These are phyloP conservation scores for Otatea glauca DNA, from an alignment of 176 grass and related monocot genomes.

Conservation along the genomic window DNA sequence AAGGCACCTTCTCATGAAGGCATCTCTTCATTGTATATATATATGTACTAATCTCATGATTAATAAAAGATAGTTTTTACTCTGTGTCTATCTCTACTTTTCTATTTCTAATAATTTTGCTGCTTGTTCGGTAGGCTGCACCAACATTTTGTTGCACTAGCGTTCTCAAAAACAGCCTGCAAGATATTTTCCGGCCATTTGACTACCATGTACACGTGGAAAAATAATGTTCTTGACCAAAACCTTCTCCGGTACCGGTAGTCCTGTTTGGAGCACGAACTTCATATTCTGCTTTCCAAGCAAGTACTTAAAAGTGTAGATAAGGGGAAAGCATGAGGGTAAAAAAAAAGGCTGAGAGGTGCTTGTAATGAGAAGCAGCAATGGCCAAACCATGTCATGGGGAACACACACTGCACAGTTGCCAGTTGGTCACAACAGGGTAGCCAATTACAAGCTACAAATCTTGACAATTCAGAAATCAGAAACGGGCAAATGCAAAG, in stretches of 20 bases:
- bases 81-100: too few relatives aligned
- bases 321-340: background rate
- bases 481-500: background rate
- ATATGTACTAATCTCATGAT: too few relatives aligned
- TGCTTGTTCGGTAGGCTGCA: background rate
- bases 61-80: too few relatives aligned
- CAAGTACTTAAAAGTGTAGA: background rate
- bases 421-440: background rate
- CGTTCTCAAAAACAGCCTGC: background rate
- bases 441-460: background rate
- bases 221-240: background rate
- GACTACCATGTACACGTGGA: too few relatives aligned
- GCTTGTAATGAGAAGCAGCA: background rate
- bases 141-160: too few relatives aligned
- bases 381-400: background rate
- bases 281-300: background rate
- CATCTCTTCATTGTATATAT: too few relatives aligned
- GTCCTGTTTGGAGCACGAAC: background rate
- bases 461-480: background rate
- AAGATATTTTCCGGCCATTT: background rate
- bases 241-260: background rate
- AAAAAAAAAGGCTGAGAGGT: background rate
- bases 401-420: background rate
- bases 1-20: too few relatives aligned
- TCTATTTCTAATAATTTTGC: too few relatives aligned